Evolutionary conservation across 192 early-diverging fungal genomes (phyloP), one percentile per base, ranked within the genome.

Genomic region (Linnemannia elongata): DNA sequence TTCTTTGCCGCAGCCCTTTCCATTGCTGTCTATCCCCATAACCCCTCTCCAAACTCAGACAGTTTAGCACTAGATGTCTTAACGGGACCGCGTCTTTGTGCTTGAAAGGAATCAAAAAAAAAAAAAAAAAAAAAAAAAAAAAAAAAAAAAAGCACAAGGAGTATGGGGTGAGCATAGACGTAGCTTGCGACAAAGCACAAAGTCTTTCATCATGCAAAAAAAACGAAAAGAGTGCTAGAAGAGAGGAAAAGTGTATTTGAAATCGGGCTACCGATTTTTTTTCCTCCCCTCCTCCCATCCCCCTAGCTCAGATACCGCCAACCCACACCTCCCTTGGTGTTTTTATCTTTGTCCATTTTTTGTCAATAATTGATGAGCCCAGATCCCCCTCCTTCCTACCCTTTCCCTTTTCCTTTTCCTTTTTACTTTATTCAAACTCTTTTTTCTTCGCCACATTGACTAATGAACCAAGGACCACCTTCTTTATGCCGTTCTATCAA

Each of bases 341-440:
- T 52, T 22, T 49, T 49, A 18, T 52, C 38, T 52, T 49, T 49
- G 47, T 49, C 47, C n/a, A n/a, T 3, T 63, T 30, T 63, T 66
- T 66, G 60, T 66, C 60, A 13, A 66, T 10, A 66, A 33, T 60
- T 66, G 60, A n/a, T 66, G 60, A 66, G 60, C 60, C 60, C 60
- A 66, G 30, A 15, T 66, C 60, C 60, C n/a, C 30, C 60, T 60
- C 57, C 60, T 4, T 6, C 27, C 6, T 66, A 17, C 18, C 18
- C 49, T 20, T 22, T 5, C 49, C 49, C 20, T 52, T 52, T 18
- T 0, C 49, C 22, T 52, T 4, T 18, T 17, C 20, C 49, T 20
- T 18, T 20, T 52, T 45, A 15, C 44, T 45, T 13, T 45, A 0
- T 45, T 13, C 44, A 15, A 45, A 45, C 47, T 63, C 30, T 63